Evolutionary conservation across 495 filamentous ascomycete species (phyloP), one percentile per base, ranked within the genome.

Genomic region (Acidiella bohemica): DNA sequence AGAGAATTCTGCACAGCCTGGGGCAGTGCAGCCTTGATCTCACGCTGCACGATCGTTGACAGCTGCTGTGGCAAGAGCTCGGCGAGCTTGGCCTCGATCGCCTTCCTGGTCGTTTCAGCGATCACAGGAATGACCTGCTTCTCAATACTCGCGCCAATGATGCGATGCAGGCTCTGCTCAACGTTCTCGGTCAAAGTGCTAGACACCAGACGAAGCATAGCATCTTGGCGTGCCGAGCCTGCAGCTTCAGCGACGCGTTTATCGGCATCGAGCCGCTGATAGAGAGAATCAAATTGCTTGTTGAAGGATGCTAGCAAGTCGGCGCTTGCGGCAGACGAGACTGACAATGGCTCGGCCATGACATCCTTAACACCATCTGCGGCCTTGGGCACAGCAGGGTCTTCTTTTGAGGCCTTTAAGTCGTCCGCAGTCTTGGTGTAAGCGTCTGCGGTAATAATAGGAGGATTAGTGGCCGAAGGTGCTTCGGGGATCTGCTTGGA

Each of bases 151-250:
- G 64, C 60, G 19, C 66, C 68, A 36, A 93, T 72, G 41, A 92
- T 78, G 20, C 71, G 72, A 19, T 72, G 63, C 23, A 94, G 67
- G 18, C 78, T 80, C 50, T 78, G 72, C 57, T 95, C 85, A 21
- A 92, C 82, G 46, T 95, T 96, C 32, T 90, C 79, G 14, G 84
- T 81, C 14, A 99, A 67, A 10, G 90, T 88, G 36, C 72, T 76
- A 1, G 85, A 90, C 7, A 99, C 82, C 30, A 93, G 67, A 16
- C 84, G 80, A 36, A 99, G 70, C 23, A 99, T 66, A 42, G 80
- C 76, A 39, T 86, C 78, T 46, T 83, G 80, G 45, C 76, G 78
- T n/a, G 75, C 71, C 12, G 74, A 63, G 20, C 73, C 71, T 20
- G 76, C 68, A 36, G 73, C 73, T 57, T 78, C 73, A 54, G 73